Percentiles rank a stretch among this genome's conserved stretches.
These are phyloP conservation scores for Rhypophila decipiens DNA, from an alignment of 495 filamentous ascomycete genomes.

Conservation along the genomic window DNA sequence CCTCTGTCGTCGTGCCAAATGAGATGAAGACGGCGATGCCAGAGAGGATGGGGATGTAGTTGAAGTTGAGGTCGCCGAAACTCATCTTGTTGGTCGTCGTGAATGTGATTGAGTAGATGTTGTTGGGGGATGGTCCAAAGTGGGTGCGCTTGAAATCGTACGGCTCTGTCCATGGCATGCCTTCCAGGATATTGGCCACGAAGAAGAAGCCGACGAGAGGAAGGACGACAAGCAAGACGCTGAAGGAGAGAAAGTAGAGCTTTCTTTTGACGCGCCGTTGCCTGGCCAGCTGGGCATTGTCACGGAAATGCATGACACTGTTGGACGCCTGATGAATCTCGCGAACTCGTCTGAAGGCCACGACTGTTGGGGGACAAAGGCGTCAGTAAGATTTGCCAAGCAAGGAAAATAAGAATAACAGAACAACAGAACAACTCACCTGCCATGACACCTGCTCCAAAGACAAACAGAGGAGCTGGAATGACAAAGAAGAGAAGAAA, in stretches of 20 bases:
- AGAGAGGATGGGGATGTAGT: constrained; percentile 59
- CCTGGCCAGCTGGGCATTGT: constrained; percentile 34
- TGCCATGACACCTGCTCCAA: constrained; percentile 62
- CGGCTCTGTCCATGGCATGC: constrained; percentile 48
- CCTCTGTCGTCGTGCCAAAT: constrained; percentile 78
- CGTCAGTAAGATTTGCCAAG: constrained; percentile 12
- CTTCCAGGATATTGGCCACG: constrained; percentile 43
- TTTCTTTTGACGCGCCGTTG: constrained; percentile 61
- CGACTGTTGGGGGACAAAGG: constrained; percentile 35
- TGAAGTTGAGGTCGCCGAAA: constrained; percentile 49
- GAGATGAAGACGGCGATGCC: constrained; percentile 62
- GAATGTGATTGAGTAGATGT: constrained; percentile 57
- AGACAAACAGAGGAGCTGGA: constrained; percentile 59
- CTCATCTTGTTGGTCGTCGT: constrained; percentile 46
- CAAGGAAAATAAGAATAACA: no score
- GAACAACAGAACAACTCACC: constrained; percentile 46
- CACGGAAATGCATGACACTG: constrained; percentile 49
- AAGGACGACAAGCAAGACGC: constrained; percentile 59
- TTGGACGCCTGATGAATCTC: constrained; percentile 59
- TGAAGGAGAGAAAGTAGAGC: constrained; percentile 67
- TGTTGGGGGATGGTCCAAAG: constrained; percentile 25
- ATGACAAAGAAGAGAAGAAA: constrained; percentile 58
- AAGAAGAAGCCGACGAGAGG: constrained; percentile 60
- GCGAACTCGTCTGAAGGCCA: constrained; percentile 62
- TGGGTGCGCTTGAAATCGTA: constrained; percentile 30